These are phyloP conservation scores for Croton setiger DNA, from an alignment of 441 rosid genomes.

Conservation along the genomic window DNA sequence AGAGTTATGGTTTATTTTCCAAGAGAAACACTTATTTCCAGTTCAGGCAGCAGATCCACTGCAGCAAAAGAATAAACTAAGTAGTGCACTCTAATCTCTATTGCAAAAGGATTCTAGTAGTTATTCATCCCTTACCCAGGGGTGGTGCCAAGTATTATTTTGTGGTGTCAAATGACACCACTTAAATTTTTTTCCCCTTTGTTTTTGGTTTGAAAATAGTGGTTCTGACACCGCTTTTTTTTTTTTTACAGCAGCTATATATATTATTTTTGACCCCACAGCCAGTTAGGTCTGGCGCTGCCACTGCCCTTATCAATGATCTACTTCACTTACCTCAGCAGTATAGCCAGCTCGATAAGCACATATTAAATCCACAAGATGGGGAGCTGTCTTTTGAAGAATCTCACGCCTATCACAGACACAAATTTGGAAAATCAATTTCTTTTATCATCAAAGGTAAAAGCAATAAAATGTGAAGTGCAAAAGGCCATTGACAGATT, in stretches of 20 bases:
- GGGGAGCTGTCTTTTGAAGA: slow-evolving; percentile 72
- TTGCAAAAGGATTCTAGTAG: background rate
- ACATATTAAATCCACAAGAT: slow-evolving; percentile 60
- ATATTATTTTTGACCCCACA: no score
- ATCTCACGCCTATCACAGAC: slow-evolving; percentile 64
- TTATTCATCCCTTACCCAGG: background rate
- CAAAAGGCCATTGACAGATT: background rate
- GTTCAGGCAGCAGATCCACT: background rate
- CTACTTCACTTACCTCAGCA: slow-evolving; percentile 57
- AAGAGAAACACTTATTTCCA: slow-evolving; percentile 5
- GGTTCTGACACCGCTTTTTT: no score
- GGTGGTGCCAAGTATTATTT: no score
- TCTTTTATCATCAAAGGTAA: slow-evolving; percentile 13
- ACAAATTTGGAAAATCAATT: slow-evolving; percentile 13
- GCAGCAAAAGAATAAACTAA: background rate
- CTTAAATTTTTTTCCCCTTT: no score
- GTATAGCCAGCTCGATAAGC: slow-evolving; percentile 92
- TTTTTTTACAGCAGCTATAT: no score
- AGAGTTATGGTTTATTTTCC: background rate
- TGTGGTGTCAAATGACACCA: no score
- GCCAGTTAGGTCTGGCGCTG: no score
- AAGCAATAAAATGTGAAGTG: slow-evolving; percentile 11
- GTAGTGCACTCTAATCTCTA: background rate
- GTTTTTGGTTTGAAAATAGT: no score
- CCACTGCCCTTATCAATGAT: no score